These are phyloP conservation scores for Magnusiomyces ingens DNA, from an alignment of 1,139 yeast genomes.

Conservation along the genomic window DNA sequence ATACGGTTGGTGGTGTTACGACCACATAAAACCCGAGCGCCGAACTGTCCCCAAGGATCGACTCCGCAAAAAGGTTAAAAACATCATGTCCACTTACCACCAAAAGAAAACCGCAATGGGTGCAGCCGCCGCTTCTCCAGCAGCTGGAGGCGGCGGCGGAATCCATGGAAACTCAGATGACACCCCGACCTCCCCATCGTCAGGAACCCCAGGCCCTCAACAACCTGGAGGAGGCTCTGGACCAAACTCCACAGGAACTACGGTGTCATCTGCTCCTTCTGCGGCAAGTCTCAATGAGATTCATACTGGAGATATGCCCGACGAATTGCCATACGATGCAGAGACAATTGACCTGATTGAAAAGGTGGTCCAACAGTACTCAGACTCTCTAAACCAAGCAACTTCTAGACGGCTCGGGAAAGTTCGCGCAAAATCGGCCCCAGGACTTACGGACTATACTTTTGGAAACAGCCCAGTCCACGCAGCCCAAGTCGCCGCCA, in stretches of 20 bases:
- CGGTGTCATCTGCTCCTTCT: neutral
- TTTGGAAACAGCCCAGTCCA: neutral
- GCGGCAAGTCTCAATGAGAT: neutral
- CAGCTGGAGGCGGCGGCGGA: neutral
- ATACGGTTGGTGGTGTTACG: conserved; percentile 17
- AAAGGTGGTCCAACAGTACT: conserved; percentile 12
- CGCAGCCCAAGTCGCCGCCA: neutral
- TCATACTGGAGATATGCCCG: conserved; percentile 1
- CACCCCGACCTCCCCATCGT: neutral
- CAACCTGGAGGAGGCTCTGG: neutral
- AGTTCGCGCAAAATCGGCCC: neutral
- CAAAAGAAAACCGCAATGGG: neutral
- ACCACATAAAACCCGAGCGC: conserved; percentile 12
- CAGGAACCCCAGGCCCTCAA: conserved; percentile 1
- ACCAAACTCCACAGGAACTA: neutral
- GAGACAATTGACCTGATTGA: conserved; percentile 13
- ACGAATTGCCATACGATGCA: conserved; percentile 9
- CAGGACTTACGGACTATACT: neutral
- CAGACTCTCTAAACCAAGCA: conserved; percentile 7
- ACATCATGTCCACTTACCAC: conserved; percentile 10
- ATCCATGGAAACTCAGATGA: too few relatives aligned
- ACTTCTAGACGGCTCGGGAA: conserved; percentile 1
- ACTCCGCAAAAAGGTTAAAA: conserved; percentile 15
- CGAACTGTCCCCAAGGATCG: conserved; percentile 15
- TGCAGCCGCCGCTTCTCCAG: neutral